Percentiles rank a stretch among this genome's conserved stretches.
Evolutionary conservation across 2,329 filamentous ascomycete genomes (phyloP).

Genomic region (Monilinia polystroma): DNA sequence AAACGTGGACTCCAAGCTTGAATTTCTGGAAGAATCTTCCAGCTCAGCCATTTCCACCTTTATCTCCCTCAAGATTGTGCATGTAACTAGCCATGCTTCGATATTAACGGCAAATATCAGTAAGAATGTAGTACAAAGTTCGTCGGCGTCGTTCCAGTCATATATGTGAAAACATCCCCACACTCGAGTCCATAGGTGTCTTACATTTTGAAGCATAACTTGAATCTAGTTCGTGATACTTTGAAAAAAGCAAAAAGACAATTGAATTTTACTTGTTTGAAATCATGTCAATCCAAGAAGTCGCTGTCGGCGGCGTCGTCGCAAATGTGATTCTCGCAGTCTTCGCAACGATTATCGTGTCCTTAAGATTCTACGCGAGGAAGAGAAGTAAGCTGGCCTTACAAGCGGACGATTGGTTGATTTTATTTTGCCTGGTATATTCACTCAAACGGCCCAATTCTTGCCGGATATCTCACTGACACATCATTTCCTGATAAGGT

Average conservation of each 20-base stretch:
- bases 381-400: slow-evolving; percentile 15
- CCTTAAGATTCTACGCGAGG: slow-evolving; percentile 14
- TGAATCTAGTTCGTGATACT: not conserved
- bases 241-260: not conserved
- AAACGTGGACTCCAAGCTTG: too few relatives aligned
- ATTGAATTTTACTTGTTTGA: not conserved
- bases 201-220: not conserved
- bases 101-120: too few relatives aligned
- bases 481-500: not conserved
- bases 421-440: slow-evolving; percentile 15
- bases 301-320: slow-evolving; percentile 13
- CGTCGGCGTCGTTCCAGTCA: not conserved
- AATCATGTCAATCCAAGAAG: slow-evolving; percentile 1
- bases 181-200: not conserved
- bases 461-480: not conserved
- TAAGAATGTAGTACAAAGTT: not conserved
- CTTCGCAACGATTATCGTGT: not conserved
- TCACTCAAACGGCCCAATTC: not conserved
- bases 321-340: slow-evolving; percentile 15
- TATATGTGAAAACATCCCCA: slow-evolving; percentile 18
- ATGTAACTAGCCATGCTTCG: not conserved
- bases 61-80: not conserved
- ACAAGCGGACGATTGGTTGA: slow-evolving; percentile 19
- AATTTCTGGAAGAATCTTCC: too few relatives aligned
- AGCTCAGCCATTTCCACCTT: not conserved